A percentile compares a stretch with the other conserved stretches of the same genome.
Conservation (phyloP, 2,329 filamentous ascomycete species). For the Trichoderma simmonsii region DNA sequence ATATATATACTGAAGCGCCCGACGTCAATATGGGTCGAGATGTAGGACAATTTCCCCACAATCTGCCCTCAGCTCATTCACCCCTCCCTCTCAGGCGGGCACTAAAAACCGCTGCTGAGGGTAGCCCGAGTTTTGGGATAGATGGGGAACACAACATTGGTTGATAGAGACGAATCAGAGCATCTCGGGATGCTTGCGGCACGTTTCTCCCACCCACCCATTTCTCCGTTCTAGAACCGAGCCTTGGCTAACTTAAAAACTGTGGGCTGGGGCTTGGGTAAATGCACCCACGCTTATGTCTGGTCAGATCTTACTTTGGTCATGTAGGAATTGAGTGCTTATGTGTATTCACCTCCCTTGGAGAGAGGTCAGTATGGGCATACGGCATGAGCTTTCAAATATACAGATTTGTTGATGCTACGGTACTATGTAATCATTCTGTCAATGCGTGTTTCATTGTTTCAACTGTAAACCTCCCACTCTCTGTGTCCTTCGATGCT, state of each 20-base stretch:
- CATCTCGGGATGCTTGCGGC: not conserved
- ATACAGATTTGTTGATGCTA: not conserved
- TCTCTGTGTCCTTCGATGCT: not conserved
- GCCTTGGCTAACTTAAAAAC: not conserved
- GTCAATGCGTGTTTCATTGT: not conserved
- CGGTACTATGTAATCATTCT: not conserved
- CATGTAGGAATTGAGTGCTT: not conserved
- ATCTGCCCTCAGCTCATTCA: not conserved
- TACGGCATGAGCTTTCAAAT: not conserved
- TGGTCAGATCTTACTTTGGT: not conserved
- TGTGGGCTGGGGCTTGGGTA: not conserved
- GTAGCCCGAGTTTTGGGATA: not conserved
- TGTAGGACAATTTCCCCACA: not conserved
- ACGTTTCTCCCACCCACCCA: not conserved
- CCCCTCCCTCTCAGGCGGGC: not conserved
- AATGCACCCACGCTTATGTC: not conserved
- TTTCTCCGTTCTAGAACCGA: not conserved
- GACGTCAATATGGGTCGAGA: conserved; percentile 3
- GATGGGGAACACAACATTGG: not conserved
- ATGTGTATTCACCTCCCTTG: not conserved
- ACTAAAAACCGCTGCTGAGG: conserved; percentile 1
- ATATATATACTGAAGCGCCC: not conserved
- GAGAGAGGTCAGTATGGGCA: not conserved
- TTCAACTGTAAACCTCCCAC: not conserved
- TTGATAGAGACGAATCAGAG: not conserved